Percentiles rank a stretch among this genome's conserved stretches.
These are phyloP conservation scores for Phyllosticta citriasiana DNA, from an alignment of 2,329 filamentous ascomycete genomes.

Conservation along the genomic window DNA sequence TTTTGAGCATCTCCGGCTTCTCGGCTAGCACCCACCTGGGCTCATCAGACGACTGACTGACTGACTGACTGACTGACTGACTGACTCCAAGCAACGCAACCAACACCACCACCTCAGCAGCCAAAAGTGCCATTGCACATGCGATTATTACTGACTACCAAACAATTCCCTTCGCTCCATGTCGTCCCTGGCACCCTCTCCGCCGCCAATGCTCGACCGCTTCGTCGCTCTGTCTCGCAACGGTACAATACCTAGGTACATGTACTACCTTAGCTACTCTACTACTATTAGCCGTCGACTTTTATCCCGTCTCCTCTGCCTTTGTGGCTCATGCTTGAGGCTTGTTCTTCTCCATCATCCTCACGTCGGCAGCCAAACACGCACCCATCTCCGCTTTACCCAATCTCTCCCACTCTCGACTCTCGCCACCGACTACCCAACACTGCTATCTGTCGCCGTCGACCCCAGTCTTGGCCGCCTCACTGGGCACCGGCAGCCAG, in stretches of 20 bases:
- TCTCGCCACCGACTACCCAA: background rate
- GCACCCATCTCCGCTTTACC: background rate
- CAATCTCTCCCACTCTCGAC: background rate
- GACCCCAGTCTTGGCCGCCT: background rate
- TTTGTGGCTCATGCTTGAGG: too few relatives aligned
- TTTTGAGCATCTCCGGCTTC: conserved; percentile 5
- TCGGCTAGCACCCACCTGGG: background rate
- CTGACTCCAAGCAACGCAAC: background rate
- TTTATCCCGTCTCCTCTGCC: too few relatives aligned
- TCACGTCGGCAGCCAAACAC: background rate
- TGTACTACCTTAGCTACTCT: too few relatives aligned
- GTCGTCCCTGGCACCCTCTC: background rate
- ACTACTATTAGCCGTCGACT: too few relatives aligned
- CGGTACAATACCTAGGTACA: background rate
- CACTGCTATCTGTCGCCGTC: background rate
- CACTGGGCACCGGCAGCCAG: background rate
- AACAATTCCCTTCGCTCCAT: background rate
- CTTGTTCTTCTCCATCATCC: background rate
- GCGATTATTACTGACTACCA: background rate
- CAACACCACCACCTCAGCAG: background rate
- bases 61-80: background rate
- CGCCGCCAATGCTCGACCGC: background rate
- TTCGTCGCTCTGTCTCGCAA: background rate
- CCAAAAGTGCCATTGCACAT: too few relatives aligned
- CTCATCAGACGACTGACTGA: background rate